phyloP scores from a whole-genome alignment of 2,329 filamentous ascomycete species.

The Xylariaceae sp. region DNA sequence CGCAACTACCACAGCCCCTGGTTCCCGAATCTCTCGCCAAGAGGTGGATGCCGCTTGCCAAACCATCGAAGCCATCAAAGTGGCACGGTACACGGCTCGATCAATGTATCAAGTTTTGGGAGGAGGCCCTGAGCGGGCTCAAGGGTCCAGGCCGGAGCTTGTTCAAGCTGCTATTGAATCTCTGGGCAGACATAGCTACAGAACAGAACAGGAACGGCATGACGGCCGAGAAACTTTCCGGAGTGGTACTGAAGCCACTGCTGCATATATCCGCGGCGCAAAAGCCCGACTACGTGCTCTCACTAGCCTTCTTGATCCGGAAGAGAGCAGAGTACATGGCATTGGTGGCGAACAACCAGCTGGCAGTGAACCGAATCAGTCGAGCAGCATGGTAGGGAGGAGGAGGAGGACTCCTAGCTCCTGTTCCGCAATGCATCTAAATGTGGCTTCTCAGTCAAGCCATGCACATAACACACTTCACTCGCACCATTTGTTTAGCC shows the following conservation, averaged over 20 bases:
- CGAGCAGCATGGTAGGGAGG: constrained; percentile 27
- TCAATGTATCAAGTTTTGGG: constrained; percentile 43
- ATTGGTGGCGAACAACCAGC: constrained; percentile 32
- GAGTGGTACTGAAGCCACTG: constrained; percentile 36
- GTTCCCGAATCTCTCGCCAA: constrained; percentile 36
- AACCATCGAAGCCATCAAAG: constrained; percentile 35
- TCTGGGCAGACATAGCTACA: constrained; percentile 40
- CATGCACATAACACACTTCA: not conserved
- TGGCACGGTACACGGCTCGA: constrained; percentile 35
- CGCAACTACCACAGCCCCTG: constrained; percentile 37
- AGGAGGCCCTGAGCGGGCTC: constrained; percentile 39
- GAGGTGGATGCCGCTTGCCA: constrained; percentile 39
- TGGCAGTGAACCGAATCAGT: constrained; percentile 25
- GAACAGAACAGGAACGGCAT: constrained; percentile 38
- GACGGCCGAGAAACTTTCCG: constrained; percentile 40
- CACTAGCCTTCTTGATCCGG: constrained; percentile 40
- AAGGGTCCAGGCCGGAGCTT: constrained; percentile 35
- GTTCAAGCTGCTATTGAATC: constrained; percentile 40
- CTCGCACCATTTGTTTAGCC: not conserved
- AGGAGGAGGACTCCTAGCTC: not conserved
- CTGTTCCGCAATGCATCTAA: not conserved
- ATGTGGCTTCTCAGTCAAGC: not conserved
- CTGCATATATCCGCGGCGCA: constrained; percentile 35
- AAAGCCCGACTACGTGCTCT: constrained; percentile 39
- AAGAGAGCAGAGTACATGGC: constrained; percentile 38